These are phyloP conservation scores for Clavispora asparagi DNA, from an alignment of 805 yeast species.

Conservation along the genomic window DNA sequence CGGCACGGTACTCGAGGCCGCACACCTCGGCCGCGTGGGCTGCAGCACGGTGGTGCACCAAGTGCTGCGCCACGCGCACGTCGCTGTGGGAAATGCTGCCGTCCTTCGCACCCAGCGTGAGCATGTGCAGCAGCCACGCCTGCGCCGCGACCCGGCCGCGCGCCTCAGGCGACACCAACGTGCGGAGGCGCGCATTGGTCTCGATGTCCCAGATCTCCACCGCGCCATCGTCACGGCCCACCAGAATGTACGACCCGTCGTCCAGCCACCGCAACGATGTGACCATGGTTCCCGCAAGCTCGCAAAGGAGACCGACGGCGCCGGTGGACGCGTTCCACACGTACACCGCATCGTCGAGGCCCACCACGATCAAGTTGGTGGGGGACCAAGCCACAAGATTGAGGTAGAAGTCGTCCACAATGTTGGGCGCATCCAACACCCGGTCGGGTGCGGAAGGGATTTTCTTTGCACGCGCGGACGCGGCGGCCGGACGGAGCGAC, in stretches of 20 bases:
- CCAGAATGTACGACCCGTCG: conserved; percentile 79
- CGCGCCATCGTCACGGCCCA: conserved; percentile 79
- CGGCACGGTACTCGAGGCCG: conserved; percentile 80
- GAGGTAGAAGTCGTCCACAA: conserved; percentile 86
- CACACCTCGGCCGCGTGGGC: conserved; percentile 85
- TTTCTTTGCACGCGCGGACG: conserved; percentile 65
- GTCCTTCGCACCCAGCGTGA: conserved; percentile 82
- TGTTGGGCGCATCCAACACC: conserved; percentile 93
- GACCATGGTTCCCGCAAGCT: conserved; percentile 45
- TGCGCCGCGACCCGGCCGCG: conserved; percentile 73
- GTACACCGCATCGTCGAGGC: conserved; percentile 76
- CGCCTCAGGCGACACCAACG: conserved; percentile 64
- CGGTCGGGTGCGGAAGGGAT: conserved; percentile 87
- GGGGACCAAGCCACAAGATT: conserved; percentile 85
- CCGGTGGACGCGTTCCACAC: conserved; percentile 91
- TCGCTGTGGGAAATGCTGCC: conserved; percentile 87
- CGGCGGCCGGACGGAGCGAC: conserved; percentile 43
- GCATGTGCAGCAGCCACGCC: conserved; percentile 75
- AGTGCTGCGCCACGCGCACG: conserved; percentile 78
- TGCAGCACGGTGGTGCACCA: conserved; percentile 47
- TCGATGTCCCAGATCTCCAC: conserved; percentile 94
- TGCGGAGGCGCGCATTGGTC: conserved; percentile 63
- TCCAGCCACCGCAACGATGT: conserved; percentile 86
- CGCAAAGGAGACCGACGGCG: conserved; percentile 63
- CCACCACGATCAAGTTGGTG: conserved; percentile 80